Conservation (phyloP, 257 asterid genomes). For the Nicotiana tomentosiformis region DNA sequence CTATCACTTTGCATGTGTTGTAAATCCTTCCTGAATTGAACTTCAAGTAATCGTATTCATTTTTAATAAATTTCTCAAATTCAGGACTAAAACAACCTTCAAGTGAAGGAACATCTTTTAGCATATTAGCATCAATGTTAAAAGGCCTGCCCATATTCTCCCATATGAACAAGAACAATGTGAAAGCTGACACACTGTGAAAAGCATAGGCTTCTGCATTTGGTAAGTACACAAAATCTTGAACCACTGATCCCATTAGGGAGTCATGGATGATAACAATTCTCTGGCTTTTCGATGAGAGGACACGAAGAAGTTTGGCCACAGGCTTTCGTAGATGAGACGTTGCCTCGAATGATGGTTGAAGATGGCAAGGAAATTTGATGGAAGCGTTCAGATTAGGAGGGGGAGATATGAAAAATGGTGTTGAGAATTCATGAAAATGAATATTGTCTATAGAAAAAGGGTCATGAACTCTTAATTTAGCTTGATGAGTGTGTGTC, state of each 20-base stretch:
- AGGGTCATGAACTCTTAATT: constrained; percentile 43
- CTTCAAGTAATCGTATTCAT: constrained; percentile 28
- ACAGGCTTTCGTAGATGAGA: constrained; percentile 40
- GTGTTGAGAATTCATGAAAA: constrained; percentile 38
- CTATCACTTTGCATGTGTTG: constrained; percentile 53
- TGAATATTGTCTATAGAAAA: constrained; percentile 23
- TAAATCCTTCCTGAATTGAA: constrained; percentile 48
- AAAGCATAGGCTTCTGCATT: constrained; percentile 48
- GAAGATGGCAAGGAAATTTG: constrained; percentile 41
- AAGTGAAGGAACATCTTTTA: constrained; percentile 28
- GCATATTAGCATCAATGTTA: constrained; percentile 23
- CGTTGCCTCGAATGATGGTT: constrained; percentile 30
- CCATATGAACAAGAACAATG: constrained; percentile 47
- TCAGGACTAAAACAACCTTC: constrained; percentile 48
- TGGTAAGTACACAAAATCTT: constrained; percentile 27
- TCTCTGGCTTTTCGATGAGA: constrained; percentile 19
- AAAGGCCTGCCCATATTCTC: constrained; percentile 45
- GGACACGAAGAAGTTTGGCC: constrained; percentile 17
- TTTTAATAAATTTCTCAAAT: constrained; percentile 24
- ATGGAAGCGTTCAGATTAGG: constrained; percentile 23
- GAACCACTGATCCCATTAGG: constrained; percentile 58
- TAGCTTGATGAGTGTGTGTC: constrained; percentile 52
- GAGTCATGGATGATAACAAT: constrained; percentile 44
- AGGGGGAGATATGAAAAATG: constrained; percentile 19
- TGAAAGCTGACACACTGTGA: constrained; percentile 50